Evolutionary conservation across 2,329 filamentous ascomycete genomes (phyloP).

Genomic region (Ophiobolus disseminans): DNA sequence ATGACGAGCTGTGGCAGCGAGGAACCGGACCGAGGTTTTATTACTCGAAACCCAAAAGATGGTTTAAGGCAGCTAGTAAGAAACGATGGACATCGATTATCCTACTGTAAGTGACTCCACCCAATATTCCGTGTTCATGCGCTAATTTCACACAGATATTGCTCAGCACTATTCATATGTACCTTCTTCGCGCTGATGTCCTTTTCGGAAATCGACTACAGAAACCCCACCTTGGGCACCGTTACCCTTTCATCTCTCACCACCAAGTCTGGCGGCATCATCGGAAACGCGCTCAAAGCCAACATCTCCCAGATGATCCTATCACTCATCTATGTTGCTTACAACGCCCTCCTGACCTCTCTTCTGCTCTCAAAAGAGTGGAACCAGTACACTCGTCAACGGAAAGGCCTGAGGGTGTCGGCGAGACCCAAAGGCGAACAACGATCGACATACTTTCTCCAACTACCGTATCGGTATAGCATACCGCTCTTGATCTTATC

Average conservation of each 20-base stretch:
- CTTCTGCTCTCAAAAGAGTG: constrained; percentile 58
- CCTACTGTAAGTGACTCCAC: no score
- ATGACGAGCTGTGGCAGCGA: no score
- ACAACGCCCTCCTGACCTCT: constrained; percentile 55
- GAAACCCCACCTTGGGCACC: not conserved
- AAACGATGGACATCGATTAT: no score
- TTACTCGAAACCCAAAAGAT: no score
- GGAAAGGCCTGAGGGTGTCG: constrained; percentile 48
- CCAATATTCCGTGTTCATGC: no score
- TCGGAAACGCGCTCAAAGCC: constrained; percentile 21
- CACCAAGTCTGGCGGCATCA: not conserved
- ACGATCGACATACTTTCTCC: no score
- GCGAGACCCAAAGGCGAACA: constrained; percentile 24
- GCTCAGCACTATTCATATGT: no score
- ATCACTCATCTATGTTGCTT: constrained; percentile 55
- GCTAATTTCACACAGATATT: no score
- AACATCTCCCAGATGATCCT: constrained; percentile 57
- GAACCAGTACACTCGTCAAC: constrained; percentile 41
- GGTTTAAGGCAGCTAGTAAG: no score
- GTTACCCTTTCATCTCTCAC: constrained; percentile 35
- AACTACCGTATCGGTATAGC: constrained; percentile 50
- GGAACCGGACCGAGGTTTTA: no score
- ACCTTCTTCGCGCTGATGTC: no score
- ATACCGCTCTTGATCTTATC: constrained; percentile 46
- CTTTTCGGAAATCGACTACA: no score